phyloP scores from a whole-genome alignment of 768 basidiomycete species.

The Suillus subaureus region DNA sequence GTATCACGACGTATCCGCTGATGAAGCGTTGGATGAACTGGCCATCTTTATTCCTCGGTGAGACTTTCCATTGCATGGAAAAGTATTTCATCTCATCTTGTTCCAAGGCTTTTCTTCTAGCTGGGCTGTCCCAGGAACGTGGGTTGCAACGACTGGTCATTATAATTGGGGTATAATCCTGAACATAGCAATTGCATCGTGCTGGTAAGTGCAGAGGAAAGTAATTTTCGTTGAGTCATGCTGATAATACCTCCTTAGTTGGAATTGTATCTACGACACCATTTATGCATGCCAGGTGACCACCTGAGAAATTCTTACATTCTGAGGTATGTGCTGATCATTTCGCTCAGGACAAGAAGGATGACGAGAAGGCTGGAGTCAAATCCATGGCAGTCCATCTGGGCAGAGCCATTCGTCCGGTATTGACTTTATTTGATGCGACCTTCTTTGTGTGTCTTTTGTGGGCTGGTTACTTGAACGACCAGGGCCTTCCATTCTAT shows the following conservation, averaged over 20 bases:
- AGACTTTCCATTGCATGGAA: background rate
- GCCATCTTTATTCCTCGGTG: background rate
- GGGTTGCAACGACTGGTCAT: background rate
- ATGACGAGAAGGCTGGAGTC: background rate
- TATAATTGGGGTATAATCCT: background rate
- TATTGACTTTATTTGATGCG: background rate
- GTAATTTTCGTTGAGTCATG: background rate
- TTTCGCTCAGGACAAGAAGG: background rate
- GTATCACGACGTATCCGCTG: background rate
- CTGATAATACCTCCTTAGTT: background rate
- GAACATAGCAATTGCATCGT: background rate
- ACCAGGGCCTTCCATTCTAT: background rate
- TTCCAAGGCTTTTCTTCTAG: background rate
- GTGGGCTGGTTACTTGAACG: conserved; percentile 2
- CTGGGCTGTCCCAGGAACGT: conserved; percentile 1
- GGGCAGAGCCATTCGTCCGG: background rate
- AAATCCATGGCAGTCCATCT: background rate
- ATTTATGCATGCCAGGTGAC: background rate
- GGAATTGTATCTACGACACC: background rate
- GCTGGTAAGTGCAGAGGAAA: background rate
- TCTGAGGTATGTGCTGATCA: background rate
- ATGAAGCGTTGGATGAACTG: background rate
- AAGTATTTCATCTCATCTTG: background rate
- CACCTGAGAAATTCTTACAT: background rate
- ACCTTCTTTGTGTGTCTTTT: background rate